Conservation (phyloP, 192 early-diverging fungal species). For the Phlyctochytrium arcticum region DNA sequence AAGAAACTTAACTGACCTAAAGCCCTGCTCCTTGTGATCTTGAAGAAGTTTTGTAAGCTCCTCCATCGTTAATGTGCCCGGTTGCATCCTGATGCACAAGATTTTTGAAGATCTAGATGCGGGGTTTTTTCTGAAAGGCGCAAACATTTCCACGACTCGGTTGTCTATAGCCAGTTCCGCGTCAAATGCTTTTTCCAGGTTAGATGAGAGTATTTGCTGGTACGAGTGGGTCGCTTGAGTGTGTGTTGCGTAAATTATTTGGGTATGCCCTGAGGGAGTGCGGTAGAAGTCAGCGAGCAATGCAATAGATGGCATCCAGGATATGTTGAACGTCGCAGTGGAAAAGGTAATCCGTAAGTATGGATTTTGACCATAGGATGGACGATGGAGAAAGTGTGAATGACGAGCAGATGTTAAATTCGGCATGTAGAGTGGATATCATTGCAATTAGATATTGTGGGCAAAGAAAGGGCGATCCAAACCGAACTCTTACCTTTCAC, state of each 20-base stretch:
- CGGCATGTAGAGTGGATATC: neutral
- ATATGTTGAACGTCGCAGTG: no score
- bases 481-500: constrained; percentile 14
- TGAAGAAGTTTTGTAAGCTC: constrained; percentile 26
- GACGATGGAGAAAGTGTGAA: constrained; percentile 1
- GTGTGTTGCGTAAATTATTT: no score
- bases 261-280: no score
- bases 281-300: no score
- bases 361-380: constrained; percentile 8
- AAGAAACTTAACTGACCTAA: constrained; percentile 21
- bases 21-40: constrained; percentile 14
- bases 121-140: no score
- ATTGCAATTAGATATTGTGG: neutral
- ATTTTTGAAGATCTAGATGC: no score
- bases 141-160: no score
- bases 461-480: neutral
- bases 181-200: no score
- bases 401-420: neutral
- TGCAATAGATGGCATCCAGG: no score
- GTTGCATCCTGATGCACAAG: constrained; percentile 1
- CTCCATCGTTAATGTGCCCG: neutral
- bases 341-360: neutral
- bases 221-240: no score
- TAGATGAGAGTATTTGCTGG: no score
- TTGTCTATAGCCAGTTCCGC: no score